Percentiles rank a stretch among this genome's conserved stretches.
These are phyloP conservation scores for Stentor coeruleus DNA, from an alignment of 73 alveolate genomes.

Conservation along the genomic window DNA sequence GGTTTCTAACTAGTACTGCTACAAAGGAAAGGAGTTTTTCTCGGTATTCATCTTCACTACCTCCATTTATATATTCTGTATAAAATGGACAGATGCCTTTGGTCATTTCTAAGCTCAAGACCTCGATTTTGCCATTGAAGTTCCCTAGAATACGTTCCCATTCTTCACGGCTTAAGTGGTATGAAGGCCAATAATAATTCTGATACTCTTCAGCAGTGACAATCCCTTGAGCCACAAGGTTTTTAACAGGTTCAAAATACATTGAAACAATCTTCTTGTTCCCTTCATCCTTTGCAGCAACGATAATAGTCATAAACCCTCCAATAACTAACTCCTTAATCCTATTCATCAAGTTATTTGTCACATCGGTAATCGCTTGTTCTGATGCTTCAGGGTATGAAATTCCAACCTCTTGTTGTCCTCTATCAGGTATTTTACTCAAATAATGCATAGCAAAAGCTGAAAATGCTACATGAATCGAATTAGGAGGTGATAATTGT, in stretches of 20 bases:
- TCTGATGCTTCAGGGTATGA: neutral
- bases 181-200: neutral
- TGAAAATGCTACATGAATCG: neutral
- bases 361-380: neutral
- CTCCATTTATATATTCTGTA: neutral
- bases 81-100: conserved; percentile 1
- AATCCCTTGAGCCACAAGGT: neutral
- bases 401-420: neutral
- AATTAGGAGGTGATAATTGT: neutral
- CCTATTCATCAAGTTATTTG: neutral
- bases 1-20: neutral
- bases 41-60: neutral
- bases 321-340: neutral
- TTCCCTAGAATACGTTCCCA: neutral
- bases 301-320: neutral
- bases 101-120: neutral
- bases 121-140: neutral
- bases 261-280: no score
- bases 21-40: neutral
- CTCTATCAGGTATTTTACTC: neutral
- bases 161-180: neutral
- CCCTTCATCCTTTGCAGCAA: neutral
- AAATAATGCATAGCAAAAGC: neutral
- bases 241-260: neutral
- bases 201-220: neutral